Conservation (phyloP, 1,284 basidiomycete species). For the Boletellus deceptivus region DNA sequence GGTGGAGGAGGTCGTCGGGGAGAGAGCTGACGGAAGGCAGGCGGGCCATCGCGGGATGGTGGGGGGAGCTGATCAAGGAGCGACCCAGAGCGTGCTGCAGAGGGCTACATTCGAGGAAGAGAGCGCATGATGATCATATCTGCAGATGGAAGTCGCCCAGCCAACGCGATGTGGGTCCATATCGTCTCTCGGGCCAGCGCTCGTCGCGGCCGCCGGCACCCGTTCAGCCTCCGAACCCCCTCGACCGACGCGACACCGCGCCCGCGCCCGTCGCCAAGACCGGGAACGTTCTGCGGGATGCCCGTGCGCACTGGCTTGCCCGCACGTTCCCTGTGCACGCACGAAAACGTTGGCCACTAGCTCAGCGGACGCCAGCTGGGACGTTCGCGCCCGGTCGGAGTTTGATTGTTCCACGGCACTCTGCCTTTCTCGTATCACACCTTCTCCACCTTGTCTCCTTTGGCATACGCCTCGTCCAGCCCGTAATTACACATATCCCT, state of each 20-base stretch:
- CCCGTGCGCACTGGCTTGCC: background rate
- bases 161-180: conserved; percentile 14
- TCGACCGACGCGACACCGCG: background rate
- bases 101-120: conserved; percentile 4
- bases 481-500: conserved; percentile 20
- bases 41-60: conserved; percentile 10
- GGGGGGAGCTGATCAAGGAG: background rate
- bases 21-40: conserved; percentile 2
- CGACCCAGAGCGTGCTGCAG: background rate
- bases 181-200: background rate
- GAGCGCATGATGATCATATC: conserved; percentile 7
- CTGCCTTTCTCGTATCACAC: conserved; percentile 32
- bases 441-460: conserved; percentile 37
- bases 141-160: conserved; percentile 12
- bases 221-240: conserved; percentile 20
- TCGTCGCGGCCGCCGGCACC: conserved; percentile 9
- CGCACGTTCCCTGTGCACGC: background rate
- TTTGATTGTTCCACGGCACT: conserved; percentile 32
- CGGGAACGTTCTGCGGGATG: no score
- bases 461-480: conserved; percentile 26
- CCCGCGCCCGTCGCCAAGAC: background rate
- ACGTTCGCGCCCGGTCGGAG: conserved; percentile 37
- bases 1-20: conserved; percentile 12
- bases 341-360: background rate
- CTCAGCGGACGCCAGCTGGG: conserved; percentile 8